These are phyloP conservation scores for Kazachstania martiniae DNA, from an alignment of 805 yeast genomes.

Conservation along the genomic window DNA sequence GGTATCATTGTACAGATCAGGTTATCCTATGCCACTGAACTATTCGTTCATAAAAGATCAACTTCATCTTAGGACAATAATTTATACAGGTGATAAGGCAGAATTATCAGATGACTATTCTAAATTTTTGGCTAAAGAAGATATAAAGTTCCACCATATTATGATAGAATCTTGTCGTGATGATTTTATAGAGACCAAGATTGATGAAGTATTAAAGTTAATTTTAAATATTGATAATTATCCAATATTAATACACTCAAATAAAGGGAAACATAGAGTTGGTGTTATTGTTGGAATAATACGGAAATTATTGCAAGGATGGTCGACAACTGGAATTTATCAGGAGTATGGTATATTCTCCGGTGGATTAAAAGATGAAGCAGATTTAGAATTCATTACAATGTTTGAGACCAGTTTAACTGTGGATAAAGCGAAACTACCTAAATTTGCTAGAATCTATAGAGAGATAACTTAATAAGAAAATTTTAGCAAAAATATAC, in stretches of 20 bases:
- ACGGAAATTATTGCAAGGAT: constrained; percentile 77
- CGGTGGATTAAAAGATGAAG: constrained; percentile 77
- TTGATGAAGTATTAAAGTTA: constrained; percentile 45
- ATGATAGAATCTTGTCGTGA: constrained; percentile 66
- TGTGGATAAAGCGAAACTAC: constrained; percentile 39
- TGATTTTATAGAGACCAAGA: constrained; percentile 49
- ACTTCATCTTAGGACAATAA: constrained; percentile 63
- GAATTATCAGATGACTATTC: constrained; percentile 45
- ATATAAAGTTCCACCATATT: constrained; percentile 47
- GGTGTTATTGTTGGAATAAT: constrained; percentile 90
- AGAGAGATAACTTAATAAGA: too few species aligned
- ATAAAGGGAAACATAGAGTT: constrained; percentile 94
- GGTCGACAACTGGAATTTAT: constrained; percentile 88
- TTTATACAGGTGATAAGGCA: constrained; percentile 71
- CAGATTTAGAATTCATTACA: constrained; percentile 84
- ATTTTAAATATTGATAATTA: constrained; percentile 58
- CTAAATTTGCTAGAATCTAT: constrained; percentile 47
- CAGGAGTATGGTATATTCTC: constrained; percentile 92
- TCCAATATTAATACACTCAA: constrained; percentile 84
- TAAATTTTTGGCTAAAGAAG: constrained; percentile 50
- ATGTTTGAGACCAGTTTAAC: constrained; percentile 55
- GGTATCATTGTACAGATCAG: constrained; percentile 78
- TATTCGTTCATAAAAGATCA: constrained; percentile 61
- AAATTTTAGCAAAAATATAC: too few species aligned
- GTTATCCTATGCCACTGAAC: constrained; percentile 86